Base-by-base conservation (phyloP, 2,329 filamentous ascomycete species). In the Arthrobotrys musiformis region DNA sequence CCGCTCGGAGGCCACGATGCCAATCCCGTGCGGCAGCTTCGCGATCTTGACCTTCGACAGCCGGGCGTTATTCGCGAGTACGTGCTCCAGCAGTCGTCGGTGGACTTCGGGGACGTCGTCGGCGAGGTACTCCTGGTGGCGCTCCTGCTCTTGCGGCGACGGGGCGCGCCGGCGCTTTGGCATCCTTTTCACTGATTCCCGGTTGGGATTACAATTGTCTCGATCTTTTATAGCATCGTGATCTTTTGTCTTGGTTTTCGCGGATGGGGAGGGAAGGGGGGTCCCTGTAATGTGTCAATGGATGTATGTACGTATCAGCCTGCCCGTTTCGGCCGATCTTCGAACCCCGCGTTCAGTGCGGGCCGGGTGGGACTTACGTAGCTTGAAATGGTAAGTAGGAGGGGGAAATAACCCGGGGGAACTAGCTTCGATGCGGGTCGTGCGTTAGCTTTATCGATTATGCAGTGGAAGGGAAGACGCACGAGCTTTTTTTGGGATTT, bases 1-100 rank as follows among this genome's bases (percentile, higher is more conserved):
- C 15, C 13, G 46, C 30, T 76, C 37, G 9, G 63, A 58, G 15
- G 72, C 72, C 5, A 76, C 64, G 26, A 76, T 70, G 5, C 72
- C 72, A 33, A 70, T 69, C 9, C 72, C 72, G 30, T 76, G 58
- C 22, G 64, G 72, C 9, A 76, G 58, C 50, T 42, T 44, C 19
- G 72, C 64, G 42, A 76, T 60, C 58, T 54, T 69, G 13, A 76
- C 64, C 28, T 76, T 76, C n/a, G 63, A 64, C 15, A 76, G 60
- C 46, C 40, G 56, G 13, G 72, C 72, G 24, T 58, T 37, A 26
- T 63, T 56, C 15, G 63, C 72, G 8, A 76, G 64, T 19, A 76
- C 64, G 60, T 76, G 60, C 46, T 76, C 64, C 37, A 76, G n/a
- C 46, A 76, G 17, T n/a, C 35, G 9, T 4, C 33, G 35, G 40